These are phyloP conservation scores for Cryphonectria nitschkei DNA, from an alignment of 2,329 filamentous ascomycete species.

Conservation along the genomic window DNA sequence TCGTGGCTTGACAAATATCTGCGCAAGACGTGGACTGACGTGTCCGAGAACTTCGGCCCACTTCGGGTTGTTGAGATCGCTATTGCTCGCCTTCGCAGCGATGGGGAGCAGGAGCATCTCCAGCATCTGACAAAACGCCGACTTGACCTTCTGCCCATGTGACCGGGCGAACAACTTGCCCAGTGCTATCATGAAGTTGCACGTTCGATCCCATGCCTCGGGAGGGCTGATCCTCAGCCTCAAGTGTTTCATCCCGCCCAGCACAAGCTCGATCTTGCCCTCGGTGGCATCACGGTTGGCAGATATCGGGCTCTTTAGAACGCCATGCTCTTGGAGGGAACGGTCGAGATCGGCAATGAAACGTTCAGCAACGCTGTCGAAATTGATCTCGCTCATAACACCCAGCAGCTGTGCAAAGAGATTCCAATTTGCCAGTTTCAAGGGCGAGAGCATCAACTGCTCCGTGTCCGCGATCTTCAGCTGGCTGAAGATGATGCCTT, in stretches of 20 bases:
- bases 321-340: constrained; percentile 73
- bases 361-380: constrained; percentile 78
- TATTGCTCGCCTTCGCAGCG: constrained; percentile 75
- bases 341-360: constrained; percentile 82
- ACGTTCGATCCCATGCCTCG: constrained; percentile 81
- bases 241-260: constrained; percentile 90
- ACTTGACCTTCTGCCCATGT: constrained; percentile 88
- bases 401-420: constrained; percentile 91
- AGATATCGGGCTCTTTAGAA: constrained; percentile 65
- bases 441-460: constrained; percentile 73
- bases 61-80: constrained; percentile 76
- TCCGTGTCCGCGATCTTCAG: constrained; percentile 87
- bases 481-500: constrained; percentile 96
- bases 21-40: constrained; percentile 76
- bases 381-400: constrained; percentile 95
- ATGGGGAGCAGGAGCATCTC: constrained; percentile 86
- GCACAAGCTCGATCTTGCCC: constrained; percentile 80
- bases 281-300: constrained; percentile 69
- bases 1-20: constrained; percentile 88
- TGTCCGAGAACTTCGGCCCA: constrained; percentile 86
- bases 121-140: constrained; percentile 90
- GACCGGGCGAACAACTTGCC: constrained; percentile 82
- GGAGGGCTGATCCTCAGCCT: constrained; percentile 74
- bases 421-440: constrained; percentile 94
- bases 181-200: constrained; percentile 82